Percentiles rank a stretch among this genome's conserved stretches.
phyloP scores from a whole-genome alignment of 129 eudicot species.

The Lactuca sativa region DNA sequence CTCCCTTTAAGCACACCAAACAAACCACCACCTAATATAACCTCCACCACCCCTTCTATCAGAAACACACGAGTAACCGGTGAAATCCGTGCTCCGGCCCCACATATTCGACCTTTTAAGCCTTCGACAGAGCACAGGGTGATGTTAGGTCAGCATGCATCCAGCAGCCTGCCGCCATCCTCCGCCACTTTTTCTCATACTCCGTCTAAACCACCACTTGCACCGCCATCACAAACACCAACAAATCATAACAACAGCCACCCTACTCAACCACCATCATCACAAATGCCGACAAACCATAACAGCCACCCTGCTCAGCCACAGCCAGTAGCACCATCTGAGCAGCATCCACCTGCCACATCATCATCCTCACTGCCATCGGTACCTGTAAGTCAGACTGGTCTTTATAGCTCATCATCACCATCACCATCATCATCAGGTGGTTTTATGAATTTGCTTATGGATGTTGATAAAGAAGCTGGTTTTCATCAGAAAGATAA shows the following conservation, averaged over 20 bases:
- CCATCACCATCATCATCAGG: not conserved
- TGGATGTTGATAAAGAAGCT: constrained; percentile 35
- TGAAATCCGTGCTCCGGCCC: constrained; percentile 70
- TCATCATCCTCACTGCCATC: constrained; percentile 29
- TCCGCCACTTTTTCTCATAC: constrained; percentile 28
- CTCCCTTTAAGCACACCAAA: constrained; percentile 23
- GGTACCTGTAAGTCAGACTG: constrained; percentile 25
- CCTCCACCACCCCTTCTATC: constrained; percentile 24
- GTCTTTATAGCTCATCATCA: constrained; percentile 25
- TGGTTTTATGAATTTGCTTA: constrained; percentile 34
- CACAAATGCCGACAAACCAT: constrained; percentile 23
- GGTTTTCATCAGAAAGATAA: constrained; percentile 8
- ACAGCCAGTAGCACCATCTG: not conserved
- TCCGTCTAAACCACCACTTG: not conserved
- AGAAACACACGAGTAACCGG: constrained; percentile 33
- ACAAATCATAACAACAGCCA: not conserved
- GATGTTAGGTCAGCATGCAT: constrained; percentile 38
- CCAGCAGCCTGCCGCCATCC: constrained; percentile 17
- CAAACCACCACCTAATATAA: constrained; percentile 34
- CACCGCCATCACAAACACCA: not conserved
- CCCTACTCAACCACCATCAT: constrained; percentile 7
- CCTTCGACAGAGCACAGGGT: constrained; percentile 32
- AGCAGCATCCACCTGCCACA: not conserved
- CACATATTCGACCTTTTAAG: constrained; percentile 64
- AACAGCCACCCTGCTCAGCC: not conserved